Evolutionary conservation across 2,329 filamentous ascomycete species (phyloP), one percentile per base, ranked within the genome.

Genomic region (Fusarium clavum): DNA sequence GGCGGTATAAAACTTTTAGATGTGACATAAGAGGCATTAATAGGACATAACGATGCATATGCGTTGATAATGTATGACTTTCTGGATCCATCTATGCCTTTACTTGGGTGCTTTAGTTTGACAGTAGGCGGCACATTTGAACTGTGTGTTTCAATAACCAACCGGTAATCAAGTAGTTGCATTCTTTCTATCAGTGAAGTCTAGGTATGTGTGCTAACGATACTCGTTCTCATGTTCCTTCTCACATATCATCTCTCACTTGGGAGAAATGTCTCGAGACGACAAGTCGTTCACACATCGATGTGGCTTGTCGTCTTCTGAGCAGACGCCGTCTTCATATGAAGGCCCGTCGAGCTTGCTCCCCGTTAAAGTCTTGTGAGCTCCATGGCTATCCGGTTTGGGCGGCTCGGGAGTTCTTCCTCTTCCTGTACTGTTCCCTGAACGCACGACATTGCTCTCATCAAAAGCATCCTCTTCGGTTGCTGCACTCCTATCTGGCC

Each of bases 231-330:
- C 13, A 9, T 24, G 6, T 14, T 13, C 5, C 53, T 38, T 20
- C 22, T 13, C 46, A 30, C 32, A 24, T 13, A 24, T 22, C 30
- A 46, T 27, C 14, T 22, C 44, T 43, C 25, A 62, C 24, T 51
- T 54, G 8, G 59, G 62, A 32, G 67, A 71, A n/a, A 22, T 27
- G n/a, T 61, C 51, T 32, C 56, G 47, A 34, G 64, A 59, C 13
- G 61, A 65, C 12, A 61, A 46, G 55, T 78, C 75, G 55, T 79
- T 69, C 41, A 72, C 71, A 30, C 77, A 80, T 9, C 75, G 52
- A 46, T 80, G 78, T 18, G 77, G 77, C 38, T 67, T 65, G 34
- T 76, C 68, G 34, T 80, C 79, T 56, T 80, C 79, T 8, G 78
- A 80, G 47, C 79, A 80, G 11, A 69, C 72, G 16, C 59, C 53